phyloP scores from a whole-genome alignment of 352 stramenopile species.

The Aphanomyces cochlioides region DNA sequence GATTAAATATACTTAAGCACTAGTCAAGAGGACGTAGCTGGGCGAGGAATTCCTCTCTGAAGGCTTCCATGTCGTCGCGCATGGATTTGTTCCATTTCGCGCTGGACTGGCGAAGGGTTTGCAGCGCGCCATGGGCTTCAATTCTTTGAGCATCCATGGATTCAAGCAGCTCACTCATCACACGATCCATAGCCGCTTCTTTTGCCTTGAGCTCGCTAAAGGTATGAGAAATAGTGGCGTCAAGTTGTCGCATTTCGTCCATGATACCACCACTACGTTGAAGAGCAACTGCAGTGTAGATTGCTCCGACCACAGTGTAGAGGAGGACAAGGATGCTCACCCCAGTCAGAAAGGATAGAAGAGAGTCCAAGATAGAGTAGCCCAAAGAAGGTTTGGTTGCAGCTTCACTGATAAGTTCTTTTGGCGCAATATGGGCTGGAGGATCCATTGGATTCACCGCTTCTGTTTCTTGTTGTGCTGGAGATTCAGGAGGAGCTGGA shows the following conservation, averaged over 20 bases:
- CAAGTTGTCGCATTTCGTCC: slow-evolving; percentile 15
- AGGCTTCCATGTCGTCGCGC: slow-evolving; percentile 29
- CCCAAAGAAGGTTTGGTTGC: slow-evolving; percentile 1
- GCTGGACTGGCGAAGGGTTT: not conserved
- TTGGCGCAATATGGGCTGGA: not conserved
- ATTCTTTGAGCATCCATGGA: slow-evolving; percentile 18
- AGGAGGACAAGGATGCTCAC: slow-evolving; percentile 14
- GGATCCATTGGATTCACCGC: too few species aligned
- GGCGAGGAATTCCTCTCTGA: slow-evolving; percentile 23
- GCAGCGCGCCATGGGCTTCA: not conserved
- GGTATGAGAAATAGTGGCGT: not conserved
- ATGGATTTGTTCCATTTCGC: slow-evolving; percentile 25
- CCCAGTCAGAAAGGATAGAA: not conserved
- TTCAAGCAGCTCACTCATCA: not conserved
- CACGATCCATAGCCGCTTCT: slow-evolving; percentile 13
- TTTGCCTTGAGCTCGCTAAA: slow-evolving; percentile 9
- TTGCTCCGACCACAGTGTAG: slow-evolving; percentile 10
- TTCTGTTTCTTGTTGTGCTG: too few species aligned
- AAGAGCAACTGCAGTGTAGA: slow-evolving; percentile 8
- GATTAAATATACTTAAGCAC: too few species aligned
- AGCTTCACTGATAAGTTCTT: not conserved
- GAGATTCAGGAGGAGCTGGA: too few species aligned
- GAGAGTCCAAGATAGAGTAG: not conserved
- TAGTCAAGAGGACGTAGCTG: not conserved
- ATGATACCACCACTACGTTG: not conserved